Evolutionary conservation across 106 monocot genomes (phyloP).

Genomic region (Dioscorea zingiberensis): DNA sequence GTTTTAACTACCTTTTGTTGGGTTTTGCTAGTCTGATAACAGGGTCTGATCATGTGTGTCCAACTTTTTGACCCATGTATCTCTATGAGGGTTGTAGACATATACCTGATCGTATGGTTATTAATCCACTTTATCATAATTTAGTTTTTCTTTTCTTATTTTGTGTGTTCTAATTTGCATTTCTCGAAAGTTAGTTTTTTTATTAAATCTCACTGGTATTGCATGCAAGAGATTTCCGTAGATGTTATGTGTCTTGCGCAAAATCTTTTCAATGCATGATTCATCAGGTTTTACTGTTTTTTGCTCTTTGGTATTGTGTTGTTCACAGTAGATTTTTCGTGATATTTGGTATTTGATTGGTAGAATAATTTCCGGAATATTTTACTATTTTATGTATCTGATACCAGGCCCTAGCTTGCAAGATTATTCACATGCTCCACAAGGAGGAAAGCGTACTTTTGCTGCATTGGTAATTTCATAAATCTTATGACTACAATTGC

Average conservation of each 20-base stretch:
- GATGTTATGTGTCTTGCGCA: too few relatives aligned
- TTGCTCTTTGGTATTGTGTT: background rate
- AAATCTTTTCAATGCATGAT: too few relatives aligned
- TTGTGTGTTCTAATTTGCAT: too few relatives aligned
- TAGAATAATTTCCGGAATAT: background rate
- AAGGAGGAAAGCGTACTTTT: constrained; percentile 31
- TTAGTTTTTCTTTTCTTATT: background rate
- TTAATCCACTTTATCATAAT: too few relatives aligned
- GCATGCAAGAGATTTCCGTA: background rate
- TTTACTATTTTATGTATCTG: background rate
- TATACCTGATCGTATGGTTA: too few relatives aligned
- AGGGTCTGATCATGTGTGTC: too few relatives aligned
- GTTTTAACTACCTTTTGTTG: background rate
- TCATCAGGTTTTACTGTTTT: background rate
- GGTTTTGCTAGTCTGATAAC: too few relatives aligned
- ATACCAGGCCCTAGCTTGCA: constrained; percentile 14
- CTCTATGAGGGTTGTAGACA: too few relatives aligned
- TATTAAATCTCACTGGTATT: background rate
- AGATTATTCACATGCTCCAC: constrained; percentile 18
- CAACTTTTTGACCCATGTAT: too few relatives aligned
- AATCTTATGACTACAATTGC: background rate
- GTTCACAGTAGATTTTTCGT: background rate
- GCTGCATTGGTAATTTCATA: constrained; percentile 24
- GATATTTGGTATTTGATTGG: background rate
- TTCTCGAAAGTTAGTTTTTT: background rate